Base-by-base conservation (phyloP, 768 basidiomycete species). In the Kwoniella heveanensis region DNA sequence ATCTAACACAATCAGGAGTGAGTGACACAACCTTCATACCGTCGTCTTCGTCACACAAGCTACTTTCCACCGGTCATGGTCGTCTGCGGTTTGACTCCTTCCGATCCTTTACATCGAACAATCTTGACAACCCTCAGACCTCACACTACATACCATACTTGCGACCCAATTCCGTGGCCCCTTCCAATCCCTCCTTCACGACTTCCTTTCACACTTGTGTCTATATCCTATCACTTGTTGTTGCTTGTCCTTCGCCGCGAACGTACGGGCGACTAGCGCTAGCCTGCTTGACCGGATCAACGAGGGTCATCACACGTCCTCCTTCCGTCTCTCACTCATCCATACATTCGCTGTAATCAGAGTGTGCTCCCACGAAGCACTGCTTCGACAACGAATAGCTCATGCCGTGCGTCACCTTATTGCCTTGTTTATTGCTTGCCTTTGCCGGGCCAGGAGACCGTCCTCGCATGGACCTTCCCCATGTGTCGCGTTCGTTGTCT, bases 1-100 rank as follows among this genome's bases (percentile, higher is more conserved):
- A 57, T 47, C 24, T 37, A 56, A 56, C 37, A 10, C 47, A 22
- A 46, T 9, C 19, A 58, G 29, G 9, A 58, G 57, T 58, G 57
- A 58, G 57, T 58, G 49, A 48, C 48, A 58, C 5, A 7, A 21
- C 17, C 24, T 44, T 10, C 36, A 5, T 26, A 24, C 36, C 24
- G 10, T 22, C 19, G 12, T 24, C 25, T 12, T n/a, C 21, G 27
- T 30, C 15, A 36, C 21, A 17, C 21, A n/a, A 32, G 21, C 29
- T 21, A 22, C 26, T 22, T 55, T 22, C 13, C 10, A 44, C 30
- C 24, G 21, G 19, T 36, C 19, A 17, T 58, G 22, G 47, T 58
- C 17, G 19, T 26, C 13, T 26, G 37, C 39, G 13, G 5, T 13
- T n/a, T 26, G 6, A 19, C 30, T 44, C 24, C 27, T 29, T 44